Percentiles rank a stretch among this genome's conserved stretches.
Conservation (phyloP, 768 basidiomycete genomes). For the Hypholoma fasciculare region DNA sequence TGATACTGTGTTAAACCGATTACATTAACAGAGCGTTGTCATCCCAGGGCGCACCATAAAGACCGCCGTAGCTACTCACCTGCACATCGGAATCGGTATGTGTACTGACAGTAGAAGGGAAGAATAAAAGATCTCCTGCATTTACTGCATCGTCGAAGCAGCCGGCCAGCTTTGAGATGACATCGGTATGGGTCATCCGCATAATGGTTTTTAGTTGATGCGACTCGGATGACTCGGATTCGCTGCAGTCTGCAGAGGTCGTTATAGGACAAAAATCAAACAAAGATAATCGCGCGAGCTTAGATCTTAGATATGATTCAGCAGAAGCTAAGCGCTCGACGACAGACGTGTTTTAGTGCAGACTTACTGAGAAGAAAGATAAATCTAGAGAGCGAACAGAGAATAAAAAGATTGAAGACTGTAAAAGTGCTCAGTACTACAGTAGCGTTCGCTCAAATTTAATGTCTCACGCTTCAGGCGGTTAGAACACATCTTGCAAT, state of each 20-base stretch:
- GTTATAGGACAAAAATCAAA: no score
- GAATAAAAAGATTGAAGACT: no score
- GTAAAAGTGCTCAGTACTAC: no score
- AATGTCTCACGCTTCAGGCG: no score
- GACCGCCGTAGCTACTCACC: constrained; percentile 37
- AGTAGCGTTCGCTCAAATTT: no score
- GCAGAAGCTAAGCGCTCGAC: no score
- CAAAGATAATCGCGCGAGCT: no score
- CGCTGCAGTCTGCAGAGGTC: neutral
- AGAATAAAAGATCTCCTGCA: constrained; percentile 74
- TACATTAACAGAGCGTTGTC: constrained; percentile 3
- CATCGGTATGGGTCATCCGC: constrained; percentile 42
- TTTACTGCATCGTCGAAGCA: constrained; percentile 57
- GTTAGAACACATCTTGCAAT: no score
- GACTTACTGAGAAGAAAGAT: no score
- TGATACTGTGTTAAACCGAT: constrained; percentile 60
- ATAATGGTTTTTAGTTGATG: neutral
- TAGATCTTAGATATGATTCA: no score
- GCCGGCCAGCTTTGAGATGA: constrained; percentile 55
- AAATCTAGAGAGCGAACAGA: no score
- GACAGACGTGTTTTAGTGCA: no score
- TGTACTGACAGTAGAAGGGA: constrained; percentile 66
- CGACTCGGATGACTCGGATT: neutral
- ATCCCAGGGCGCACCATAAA: neutral
- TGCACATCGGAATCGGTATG: constrained; percentile 64